Conservation (phyloP, 164 flowering plant species). For the Vitis amurensis region DNA sequence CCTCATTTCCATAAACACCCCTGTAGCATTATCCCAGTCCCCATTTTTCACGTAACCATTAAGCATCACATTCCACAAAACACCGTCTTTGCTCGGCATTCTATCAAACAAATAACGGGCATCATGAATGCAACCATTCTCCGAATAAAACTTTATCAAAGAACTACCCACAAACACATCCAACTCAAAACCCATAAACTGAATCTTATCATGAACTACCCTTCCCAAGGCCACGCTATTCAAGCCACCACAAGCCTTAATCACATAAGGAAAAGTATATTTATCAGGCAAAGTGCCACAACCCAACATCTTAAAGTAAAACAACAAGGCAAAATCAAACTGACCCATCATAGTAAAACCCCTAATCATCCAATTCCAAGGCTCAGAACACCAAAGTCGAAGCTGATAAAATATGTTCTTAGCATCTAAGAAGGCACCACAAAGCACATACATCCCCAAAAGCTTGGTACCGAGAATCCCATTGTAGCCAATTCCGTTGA, state of each 20-base stretch:
- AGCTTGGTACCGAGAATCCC: slow-evolving; percentile 42
- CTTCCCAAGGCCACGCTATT: slow-evolving; percentile 40
- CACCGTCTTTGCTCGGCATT: slow-evolving; percentile 58
- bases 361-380: slow-evolving; percentile 95
- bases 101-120: slow-evolving; percentile 66
- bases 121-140: slow-evolving; percentile 44
- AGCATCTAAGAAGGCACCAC: slow-evolving; percentile 49
- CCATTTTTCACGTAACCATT: slow-evolving; percentile 56
- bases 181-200: slow-evolving; percentile 44
- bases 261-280: slow-evolving; percentile 71
- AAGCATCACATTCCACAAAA: slow-evolving; percentile 87
- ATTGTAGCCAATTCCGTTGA: slow-evolving; percentile 41
- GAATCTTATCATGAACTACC: slow-evolving; percentile 45
- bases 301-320: slow-evolving; percentile 79
- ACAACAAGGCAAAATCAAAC: slow-evolving; percentile 54
- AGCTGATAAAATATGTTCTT: slow-evolving; percentile 42
- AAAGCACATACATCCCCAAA: slow-evolving; percentile 66
- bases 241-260: slow-evolving; percentile 74
- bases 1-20: slow-evolving; percentile 54
- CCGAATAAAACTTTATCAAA: slow-evolving; percentile 68
- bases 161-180: slow-evolving; percentile 76
- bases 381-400: slow-evolving; percentile 34
- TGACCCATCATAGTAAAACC: slow-evolving; percentile 54
- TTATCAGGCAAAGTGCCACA: slow-evolving; percentile 64
- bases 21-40: slow-evolving; percentile 32